Conservation (phyloP, 2,329 filamentous ascomycete genomes). For the Eurotiales sp. region DNA sequence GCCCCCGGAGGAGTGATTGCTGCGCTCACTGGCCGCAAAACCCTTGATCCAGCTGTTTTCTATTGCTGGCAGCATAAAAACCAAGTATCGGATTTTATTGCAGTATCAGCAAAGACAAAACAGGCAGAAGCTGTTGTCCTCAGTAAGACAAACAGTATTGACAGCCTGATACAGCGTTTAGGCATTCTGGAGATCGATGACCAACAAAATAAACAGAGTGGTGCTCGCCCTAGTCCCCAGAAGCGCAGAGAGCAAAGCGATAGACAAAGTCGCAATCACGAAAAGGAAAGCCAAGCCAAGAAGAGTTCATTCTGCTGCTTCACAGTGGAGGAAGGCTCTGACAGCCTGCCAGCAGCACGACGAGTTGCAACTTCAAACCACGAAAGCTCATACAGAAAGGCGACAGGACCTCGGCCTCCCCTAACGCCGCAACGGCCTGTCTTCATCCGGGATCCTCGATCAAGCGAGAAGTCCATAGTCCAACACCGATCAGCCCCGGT, state of each 20-base stretch:
- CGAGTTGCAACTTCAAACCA: conserved; percentile 21
- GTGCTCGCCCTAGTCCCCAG: conserved; percentile 14
- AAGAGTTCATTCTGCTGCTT: conserved; percentile 32
- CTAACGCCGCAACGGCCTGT: conserved; percentile 12
- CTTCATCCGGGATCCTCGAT: conserved; percentile 10
- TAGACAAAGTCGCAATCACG: neutral
- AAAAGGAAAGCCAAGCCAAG: conserved; percentile 14
- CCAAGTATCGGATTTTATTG: conserved; percentile 57
- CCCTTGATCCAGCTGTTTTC: conserved; percentile 38
- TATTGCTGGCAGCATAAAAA: conserved; percentile 97
- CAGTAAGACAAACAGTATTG: conserved; percentile 70
- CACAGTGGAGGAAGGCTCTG: conserved; percentile 25
- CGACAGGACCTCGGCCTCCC: conserved; percentile 9
- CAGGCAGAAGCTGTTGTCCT: conserved; percentile 49
- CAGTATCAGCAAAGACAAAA: neutral
- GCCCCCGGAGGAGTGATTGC: conserved; percentile 3
- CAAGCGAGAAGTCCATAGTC: conserved; percentile 3
- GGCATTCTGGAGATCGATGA: conserved; percentile 63
- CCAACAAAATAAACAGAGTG: conserved; percentile 15
- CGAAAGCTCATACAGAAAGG: conserved; percentile 1
- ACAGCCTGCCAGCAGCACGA: conserved; percentile 22
- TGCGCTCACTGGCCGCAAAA: conserved; percentile 18
- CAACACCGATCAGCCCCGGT: conserved; percentile 12
- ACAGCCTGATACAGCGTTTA: conserved; percentile 77
- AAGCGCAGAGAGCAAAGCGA: conserved; percentile 1